phyloP scores from a whole-genome alignment of 306 rosid species.

The Vigna nakashimae region DNA sequence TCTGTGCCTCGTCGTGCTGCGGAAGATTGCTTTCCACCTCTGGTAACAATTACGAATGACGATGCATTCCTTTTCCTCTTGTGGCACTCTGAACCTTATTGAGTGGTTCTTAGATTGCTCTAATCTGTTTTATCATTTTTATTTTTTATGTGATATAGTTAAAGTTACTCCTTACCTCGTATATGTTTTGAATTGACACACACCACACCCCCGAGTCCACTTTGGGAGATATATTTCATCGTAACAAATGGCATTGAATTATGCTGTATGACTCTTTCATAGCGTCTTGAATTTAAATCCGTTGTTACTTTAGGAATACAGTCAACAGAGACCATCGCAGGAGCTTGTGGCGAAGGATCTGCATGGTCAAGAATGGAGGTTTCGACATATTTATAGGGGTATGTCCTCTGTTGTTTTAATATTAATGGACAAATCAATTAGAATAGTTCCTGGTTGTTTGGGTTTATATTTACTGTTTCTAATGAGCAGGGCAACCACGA shows the following conservation, averaged over 20 bases:
- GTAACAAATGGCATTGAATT: not conserved
- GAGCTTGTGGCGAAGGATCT: constrained; percentile 96
- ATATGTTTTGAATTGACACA: not conserved
- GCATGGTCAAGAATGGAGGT: constrained; percentile 88
- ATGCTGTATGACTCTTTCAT: not conserved
- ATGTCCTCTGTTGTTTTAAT: constrained; percentile 17
- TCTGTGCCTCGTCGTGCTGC: constrained; percentile 98
- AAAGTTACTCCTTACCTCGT: not conserved
- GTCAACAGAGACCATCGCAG: constrained; percentile 91
- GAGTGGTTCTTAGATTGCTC: not conserved
- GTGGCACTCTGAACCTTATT: not conserved
- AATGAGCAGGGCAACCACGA: constrained; percentile 82
- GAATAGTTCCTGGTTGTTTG: constrained; percentile 23
- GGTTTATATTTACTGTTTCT: constrained; percentile 21
- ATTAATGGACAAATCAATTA: not conserved
- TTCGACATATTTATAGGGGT: constrained; percentile 94
- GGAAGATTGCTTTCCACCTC: constrained; percentile 94
- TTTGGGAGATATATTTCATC: constrained; percentile 13
- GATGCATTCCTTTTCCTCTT: constrained; percentile 24
- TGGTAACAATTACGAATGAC: constrained; percentile 57
- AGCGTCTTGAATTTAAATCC: constrained; percentile 6
- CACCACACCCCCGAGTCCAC: not conserved
- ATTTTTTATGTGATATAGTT: not conserved
- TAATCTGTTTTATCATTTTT: not conserved
- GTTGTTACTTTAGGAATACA: constrained; percentile 68